A percentile compares a stretch with the other conserved stretches of the same genome.
Conservation (phyloP, 208 protist species). For the Herpetomonas samuelpessoai region DNA sequence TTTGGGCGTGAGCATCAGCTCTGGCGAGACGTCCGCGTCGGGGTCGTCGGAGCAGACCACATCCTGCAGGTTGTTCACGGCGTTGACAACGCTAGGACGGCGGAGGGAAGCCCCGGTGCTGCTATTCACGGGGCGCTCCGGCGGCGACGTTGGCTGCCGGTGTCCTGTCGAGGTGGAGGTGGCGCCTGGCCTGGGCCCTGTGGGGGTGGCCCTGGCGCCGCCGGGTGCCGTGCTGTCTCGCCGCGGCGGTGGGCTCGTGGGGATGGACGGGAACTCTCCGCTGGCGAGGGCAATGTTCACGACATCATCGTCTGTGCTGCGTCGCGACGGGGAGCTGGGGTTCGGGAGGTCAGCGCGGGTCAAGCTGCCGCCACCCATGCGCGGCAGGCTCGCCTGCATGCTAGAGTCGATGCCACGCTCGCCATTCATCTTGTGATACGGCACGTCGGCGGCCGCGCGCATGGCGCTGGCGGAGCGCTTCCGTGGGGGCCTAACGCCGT, state of each 20-base stretch:
- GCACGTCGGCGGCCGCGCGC: constrained; percentile 8
- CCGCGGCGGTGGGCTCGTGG: constrained; percentile 1
- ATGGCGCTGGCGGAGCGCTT: background rate
- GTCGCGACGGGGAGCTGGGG: background rate
- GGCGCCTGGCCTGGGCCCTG: too few species aligned
- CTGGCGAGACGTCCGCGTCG: background rate
- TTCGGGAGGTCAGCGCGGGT: background rate
- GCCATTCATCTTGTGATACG: constrained; percentile 33
- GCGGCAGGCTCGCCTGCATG: constrained; percentile 1
- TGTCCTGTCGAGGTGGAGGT: background rate
- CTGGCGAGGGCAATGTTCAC: background rate
- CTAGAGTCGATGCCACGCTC: constrained; percentile 20
- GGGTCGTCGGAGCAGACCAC: background rate
- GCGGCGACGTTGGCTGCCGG: background rate
- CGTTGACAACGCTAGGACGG: constrained; percentile 6
- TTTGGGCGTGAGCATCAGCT: constrained; percentile 10
- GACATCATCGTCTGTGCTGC: background rate
- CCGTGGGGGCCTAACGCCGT: constrained; percentile 9
- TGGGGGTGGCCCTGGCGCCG: background rate
- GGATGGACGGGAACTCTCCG: background rate
- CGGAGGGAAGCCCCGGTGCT: constrained; percentile 3
- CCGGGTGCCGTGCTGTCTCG: constrained; percentile 4
- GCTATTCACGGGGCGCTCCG: background rate
- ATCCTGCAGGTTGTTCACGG: constrained; percentile 10
- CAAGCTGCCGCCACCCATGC: background rate